Evolutionary conservation across 345 rosid genomes (phyloP).

Genomic region (Populus deltoides): DNA sequence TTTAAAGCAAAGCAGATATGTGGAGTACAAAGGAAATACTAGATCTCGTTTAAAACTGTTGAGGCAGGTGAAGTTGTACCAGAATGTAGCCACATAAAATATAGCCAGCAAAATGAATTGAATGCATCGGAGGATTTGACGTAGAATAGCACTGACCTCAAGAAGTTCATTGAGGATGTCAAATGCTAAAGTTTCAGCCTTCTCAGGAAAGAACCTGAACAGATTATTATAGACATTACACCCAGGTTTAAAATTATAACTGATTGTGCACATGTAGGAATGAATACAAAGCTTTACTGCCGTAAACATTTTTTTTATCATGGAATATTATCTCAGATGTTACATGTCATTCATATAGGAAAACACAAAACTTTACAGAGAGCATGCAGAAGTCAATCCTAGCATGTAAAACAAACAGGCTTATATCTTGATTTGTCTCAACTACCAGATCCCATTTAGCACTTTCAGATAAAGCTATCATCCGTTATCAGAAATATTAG

Average conservation of each 20-base stretch:
- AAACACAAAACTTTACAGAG: not conserved
- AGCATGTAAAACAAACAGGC: not conserved
- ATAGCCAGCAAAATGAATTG: not conserved
- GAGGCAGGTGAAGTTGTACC: not conserved
- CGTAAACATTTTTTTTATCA: too few species aligned
- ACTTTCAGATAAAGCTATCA: not conserved
- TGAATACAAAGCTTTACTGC: not conserved
- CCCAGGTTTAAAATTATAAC: slow-evolving; percentile 6
- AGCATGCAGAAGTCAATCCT: not conserved
- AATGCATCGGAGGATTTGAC: not conserved
- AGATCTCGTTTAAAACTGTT: not conserved
- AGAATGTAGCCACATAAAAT: not conserved
- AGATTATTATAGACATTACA: slow-evolving; percentile 18
- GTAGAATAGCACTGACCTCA: slow-evolving; percentile 39
- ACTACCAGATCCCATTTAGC: not conserved
- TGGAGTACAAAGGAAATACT: not conserved
- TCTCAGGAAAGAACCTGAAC: slow-evolving; percentile 81
- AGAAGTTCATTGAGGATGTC: slow-evolving; percentile 59
- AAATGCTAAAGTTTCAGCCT: slow-evolving; percentile 63
- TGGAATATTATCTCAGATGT: not conserved
- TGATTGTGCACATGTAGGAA: too few species aligned
- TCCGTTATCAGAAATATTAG: not conserved
- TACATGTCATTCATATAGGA: not conserved
- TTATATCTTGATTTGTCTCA: not conserved
- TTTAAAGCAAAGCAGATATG: not conserved